These are phyloP conservation scores for Bauhinia variegata DNA, from an alignment of 306 rosid species.

Conservation along the genomic window DNA sequence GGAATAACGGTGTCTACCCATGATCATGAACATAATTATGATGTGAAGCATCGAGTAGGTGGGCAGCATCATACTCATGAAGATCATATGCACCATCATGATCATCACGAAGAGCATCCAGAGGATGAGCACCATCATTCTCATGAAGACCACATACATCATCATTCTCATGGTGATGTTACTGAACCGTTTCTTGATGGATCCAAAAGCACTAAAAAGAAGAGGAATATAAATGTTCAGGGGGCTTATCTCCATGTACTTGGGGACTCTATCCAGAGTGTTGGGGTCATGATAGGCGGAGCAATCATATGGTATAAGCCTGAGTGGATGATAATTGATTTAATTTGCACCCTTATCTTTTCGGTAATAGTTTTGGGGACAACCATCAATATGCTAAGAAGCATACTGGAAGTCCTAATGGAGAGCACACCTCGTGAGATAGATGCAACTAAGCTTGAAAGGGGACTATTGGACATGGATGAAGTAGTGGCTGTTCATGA, in stretches of 20 bases:
- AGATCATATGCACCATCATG: slow-evolving; percentile 34
- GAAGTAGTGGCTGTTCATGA: slow-evolving; percentile 83
- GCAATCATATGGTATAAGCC: slow-evolving; percentile 75
- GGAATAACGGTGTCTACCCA: slow-evolving; percentile 51
- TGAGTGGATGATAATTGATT: slow-evolving; percentile 67
- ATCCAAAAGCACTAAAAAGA: slow-evolving; percentile 46
- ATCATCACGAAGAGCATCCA: slow-evolving; percentile 31
- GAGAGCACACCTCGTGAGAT: slow-evolving; percentile 83
- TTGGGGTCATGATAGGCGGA: slow-evolving; percentile 86
- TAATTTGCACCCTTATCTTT: slow-evolving; percentile 70
- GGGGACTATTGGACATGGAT: slow-evolving; percentile 65
- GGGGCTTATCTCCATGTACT: slow-evolving; percentile 87
- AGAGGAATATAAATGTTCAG: slow-evolving; percentile 66
- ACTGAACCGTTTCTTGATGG: slow-evolving; percentile 54
- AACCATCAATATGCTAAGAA: slow-evolving; percentile 68
- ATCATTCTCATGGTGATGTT: slow-evolving; percentile 35
- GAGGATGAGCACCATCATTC: slow-evolving; percentile 47
- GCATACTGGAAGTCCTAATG: slow-evolving; percentile 76
- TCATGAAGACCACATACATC: slow-evolving; percentile 41
- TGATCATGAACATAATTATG: slow-evolving; percentile 32
- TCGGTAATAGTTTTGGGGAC: slow-evolving; percentile 71
- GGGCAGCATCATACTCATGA: neutral
- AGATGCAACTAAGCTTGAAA: slow-evolving; percentile 68
- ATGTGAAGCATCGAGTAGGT: too few species aligned
- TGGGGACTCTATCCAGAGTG: slow-evolving; percentile 73